Evolutionary conservation across 1,284 basidiomycete species (phyloP).

Genomic region (Marasmius oreades): DNA sequence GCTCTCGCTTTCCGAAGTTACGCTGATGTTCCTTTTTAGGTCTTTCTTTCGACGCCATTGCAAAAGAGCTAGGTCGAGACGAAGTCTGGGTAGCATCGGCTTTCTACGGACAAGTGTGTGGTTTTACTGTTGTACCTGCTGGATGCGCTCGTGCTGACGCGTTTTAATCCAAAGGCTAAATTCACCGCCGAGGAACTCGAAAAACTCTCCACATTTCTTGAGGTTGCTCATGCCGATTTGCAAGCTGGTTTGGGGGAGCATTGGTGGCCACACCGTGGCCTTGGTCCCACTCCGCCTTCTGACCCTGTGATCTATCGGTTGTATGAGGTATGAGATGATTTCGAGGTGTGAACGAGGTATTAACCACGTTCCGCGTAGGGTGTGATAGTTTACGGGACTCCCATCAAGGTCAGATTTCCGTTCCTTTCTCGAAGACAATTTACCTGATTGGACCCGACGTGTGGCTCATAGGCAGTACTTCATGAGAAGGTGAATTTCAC

Average conservation of each 20-base stretch:
- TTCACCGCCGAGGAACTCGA: slow-evolving; percentile 57
- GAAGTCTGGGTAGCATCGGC: slow-evolving; percentile 88
- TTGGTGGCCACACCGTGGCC: slow-evolving; percentile 72
- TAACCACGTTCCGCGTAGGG: slow-evolving; percentile 36
- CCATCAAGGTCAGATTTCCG: slow-evolving; percentile 59
- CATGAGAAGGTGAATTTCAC: slow-evolving; percentile 70
- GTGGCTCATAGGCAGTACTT: slow-evolving; percentile 59
- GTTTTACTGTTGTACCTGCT: slow-evolving; percentile 1
- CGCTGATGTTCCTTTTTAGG: slow-evolving; percentile 33
- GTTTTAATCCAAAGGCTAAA: slow-evolving; percentile 57
- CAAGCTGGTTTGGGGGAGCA: slow-evolving; percentile 53
- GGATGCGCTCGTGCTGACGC: too few species aligned
- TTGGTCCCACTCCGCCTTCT: slow-evolving; percentile 65
- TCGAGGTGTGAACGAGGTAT: not conserved
- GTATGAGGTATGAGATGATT: slow-evolving; percentile 61
- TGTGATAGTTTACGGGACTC: slow-evolving; percentile 77
- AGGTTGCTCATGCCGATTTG: slow-evolving; percentile 36
- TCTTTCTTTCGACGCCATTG: slow-evolving; percentile 72
- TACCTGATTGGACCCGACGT: not conserved
- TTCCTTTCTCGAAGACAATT: not conserved
- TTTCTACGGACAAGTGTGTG: slow-evolving; percentile 77
- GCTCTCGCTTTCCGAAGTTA: slow-evolving; percentile 1
- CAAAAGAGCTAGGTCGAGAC: slow-evolving; percentile 65
- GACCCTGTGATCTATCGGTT: slow-evolving; percentile 85
- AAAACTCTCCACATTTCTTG: slow-evolving; percentile 51